Evolutionary conservation across 1,139 yeast species (phyloP).

Genomic region (Petasospora fabianii): DNA sequence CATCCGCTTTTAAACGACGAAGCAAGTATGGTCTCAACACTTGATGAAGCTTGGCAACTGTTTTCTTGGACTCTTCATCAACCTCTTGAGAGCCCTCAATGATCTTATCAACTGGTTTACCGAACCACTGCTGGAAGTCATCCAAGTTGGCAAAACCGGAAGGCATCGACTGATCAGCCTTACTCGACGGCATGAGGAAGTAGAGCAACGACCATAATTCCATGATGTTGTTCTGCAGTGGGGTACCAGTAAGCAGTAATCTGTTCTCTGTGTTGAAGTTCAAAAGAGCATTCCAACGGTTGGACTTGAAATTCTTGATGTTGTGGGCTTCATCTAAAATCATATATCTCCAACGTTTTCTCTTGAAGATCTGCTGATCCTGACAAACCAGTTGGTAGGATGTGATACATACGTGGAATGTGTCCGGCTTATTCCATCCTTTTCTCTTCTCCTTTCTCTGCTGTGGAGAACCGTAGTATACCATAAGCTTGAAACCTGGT

Average conservation of each 20-base stretch:
- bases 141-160: slow-evolving; percentile 95
- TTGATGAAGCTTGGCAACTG: slow-evolving; percentile 87
- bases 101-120: slow-evolving; percentile 89
- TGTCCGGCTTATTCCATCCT: slow-evolving; percentile 96
- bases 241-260: slow-evolving; percentile 89
- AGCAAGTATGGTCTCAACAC: slow-evolving; percentile 88
- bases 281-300: slow-evolving; percentile 93
- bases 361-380: slow-evolving; percentile 89
- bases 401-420: slow-evolving; percentile 95
- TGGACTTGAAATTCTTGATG: slow-evolving; percentile 92
- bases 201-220: slow-evolving; percentile 93
- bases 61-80: slow-evolving; percentile 70
- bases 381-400: slow-evolving; percentile 95
- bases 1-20: slow-evolving; percentile 92
- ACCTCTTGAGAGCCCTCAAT: slow-evolving; percentile 65
- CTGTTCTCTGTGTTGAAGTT: slow-evolving; percentile 92
- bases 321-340: slow-evolving; percentile 98
- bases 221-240: slow-evolving; percentile 85
- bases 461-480: slow-evolving; percentile 97
- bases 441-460: slow-evolving; percentile 93
- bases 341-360: slow-evolving; percentile 95
- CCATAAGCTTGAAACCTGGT: slow-evolving; percentile 93
- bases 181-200: slow-evolving; percentile 91
- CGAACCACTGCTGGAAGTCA: slow-evolving; percentile 98
- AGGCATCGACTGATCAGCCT: slow-evolving; percentile 67